phyloP scores from a whole-genome alignment of 345 rosid genomes.

The Microcos paniculata region DNA sequence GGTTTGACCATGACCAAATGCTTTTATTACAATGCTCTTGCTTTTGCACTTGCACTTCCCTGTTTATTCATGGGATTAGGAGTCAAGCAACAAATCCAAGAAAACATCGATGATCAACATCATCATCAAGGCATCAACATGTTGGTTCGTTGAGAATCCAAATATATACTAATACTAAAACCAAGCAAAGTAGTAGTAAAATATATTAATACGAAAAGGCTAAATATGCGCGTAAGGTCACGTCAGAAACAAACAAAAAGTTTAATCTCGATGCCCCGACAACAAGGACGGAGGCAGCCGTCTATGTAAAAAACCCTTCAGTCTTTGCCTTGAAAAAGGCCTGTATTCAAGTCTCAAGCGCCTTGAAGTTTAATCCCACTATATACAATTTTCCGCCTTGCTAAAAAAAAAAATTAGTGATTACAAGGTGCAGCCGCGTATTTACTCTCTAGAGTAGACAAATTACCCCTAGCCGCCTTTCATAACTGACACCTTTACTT shows the following conservation, averaged over 20 bases:
- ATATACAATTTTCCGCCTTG: not conserved
- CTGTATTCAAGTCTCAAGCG: constrained; percentile 10
- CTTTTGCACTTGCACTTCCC: not conserved
- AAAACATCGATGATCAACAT: not conserved
- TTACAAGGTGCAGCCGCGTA: not conserved
- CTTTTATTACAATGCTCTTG: not conserved
- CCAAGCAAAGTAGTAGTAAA: no score
- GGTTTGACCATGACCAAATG: not conserved
- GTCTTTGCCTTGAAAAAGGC: constrained; percentile 21
- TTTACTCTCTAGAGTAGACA: constrained; percentile 14
- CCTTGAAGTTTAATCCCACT: not conserved
- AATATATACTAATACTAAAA: no score
- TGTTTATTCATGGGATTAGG: not conserved
- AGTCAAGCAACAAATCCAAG: constrained; percentile 6
- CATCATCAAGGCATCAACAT: not conserved
- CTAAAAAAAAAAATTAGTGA: not conserved
- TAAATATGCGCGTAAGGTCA: constrained; percentile 10
- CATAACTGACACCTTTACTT: constrained; percentile 26
- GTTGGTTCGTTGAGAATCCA: not conserved
- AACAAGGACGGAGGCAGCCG: constrained; percentile 29
- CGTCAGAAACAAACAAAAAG: not conserved
- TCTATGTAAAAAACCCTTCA: not conserved
- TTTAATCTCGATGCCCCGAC: constrained; percentile 20
- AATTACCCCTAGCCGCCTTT: constrained; percentile 21
- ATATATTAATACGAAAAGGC: not conserved